A percentile compares a stretch with the other conserved stretches of the same genome.
Conservation (phyloP, 2,329 filamentous ascomycete genomes). For the Lachnellula suecica region DNA sequence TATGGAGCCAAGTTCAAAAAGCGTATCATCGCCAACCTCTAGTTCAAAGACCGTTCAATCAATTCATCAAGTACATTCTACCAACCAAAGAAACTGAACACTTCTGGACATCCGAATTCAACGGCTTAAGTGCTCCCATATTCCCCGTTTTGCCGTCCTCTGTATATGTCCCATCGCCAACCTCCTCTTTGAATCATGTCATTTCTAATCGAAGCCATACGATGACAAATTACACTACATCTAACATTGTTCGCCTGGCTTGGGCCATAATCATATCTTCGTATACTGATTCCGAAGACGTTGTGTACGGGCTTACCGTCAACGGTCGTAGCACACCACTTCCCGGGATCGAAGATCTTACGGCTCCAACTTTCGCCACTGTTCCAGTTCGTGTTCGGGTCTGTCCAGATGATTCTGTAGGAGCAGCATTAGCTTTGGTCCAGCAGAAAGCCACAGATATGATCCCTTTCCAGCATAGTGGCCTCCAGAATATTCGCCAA, state of each 20-base stretch:
- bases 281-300: slow-evolving; percentile 37
- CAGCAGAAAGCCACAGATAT: slow-evolving; percentile 39
- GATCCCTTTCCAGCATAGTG: slow-evolving; percentile 34
- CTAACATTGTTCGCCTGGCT: slow-evolving; percentile 23
- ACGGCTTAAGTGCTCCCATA: background rate
- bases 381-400: slow-evolving; percentile 37
- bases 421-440: background rate
- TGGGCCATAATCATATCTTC: slow-evolving; percentile 40
- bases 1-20: background rate
- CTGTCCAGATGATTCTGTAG: slow-evolving; percentile 20
- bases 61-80: background rate
- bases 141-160: background rate
- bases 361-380: slow-evolving; percentile 42
- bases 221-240: background rate
- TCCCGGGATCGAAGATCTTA: slow-evolving; percentile 36
- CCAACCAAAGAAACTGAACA: background rate
- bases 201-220: background rate
- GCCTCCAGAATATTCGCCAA: slow-evolving; percentile 16
- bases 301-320: slow-evolving; percentile 42
- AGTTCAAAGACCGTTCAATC: background rate
- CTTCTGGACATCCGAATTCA: background rate
- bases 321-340: slow-evolving; percentile 37
- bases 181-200: background rate
- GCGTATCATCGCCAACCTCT: background rate
- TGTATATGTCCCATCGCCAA: background rate